Evolutionary conservation across 352 stramenopile species (phyloP).

Genomic region (Phytophthora agathidicida): DNA sequence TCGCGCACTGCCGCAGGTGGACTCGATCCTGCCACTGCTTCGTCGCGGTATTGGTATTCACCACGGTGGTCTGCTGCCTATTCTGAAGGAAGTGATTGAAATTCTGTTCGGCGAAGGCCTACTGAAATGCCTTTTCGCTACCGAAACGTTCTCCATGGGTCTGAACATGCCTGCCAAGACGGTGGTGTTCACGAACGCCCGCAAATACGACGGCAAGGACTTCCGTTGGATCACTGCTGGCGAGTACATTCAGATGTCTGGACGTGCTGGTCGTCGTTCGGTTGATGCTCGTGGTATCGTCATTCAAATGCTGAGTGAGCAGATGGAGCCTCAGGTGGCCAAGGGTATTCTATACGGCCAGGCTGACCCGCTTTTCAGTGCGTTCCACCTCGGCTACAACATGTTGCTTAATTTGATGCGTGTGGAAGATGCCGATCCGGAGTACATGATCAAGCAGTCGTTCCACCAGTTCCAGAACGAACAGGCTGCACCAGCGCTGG

Average conservation of each 20-base stretch:
- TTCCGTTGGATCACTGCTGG: constrained; percentile 96
- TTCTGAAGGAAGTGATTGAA: constrained; percentile 98
- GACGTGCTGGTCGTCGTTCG: constrained; percentile 96
- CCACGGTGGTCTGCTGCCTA: constrained; percentile 98
- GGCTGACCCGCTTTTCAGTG: constrained; percentile 71
- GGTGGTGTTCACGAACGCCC: constrained; percentile 98
- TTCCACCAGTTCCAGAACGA: constrained; percentile 97
- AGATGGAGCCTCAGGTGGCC: constrained; percentile 97
- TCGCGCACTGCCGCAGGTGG: constrained; percentile 97
- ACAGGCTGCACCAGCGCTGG: constrained; percentile 72
- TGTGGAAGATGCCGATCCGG: constrained; percentile 96
- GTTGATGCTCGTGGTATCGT: constrained; percentile 98
- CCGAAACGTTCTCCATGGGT: constrained; percentile 97
- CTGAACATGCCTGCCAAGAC: constrained; percentile 99
- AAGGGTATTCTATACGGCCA: constrained; percentile 94
- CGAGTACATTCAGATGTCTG: constrained; percentile 96
- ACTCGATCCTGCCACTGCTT: constrained; percentile 96
- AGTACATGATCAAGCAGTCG: constrained; percentile 98
- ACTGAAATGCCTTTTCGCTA: constrained; percentile 99
- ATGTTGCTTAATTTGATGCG: constrained; percentile 99
- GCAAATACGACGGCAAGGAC: constrained; percentile 97
- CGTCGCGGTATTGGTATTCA: constrained; percentile 99
- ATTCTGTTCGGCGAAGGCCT: constrained; percentile 94
- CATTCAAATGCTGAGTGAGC: constrained; percentile 99
- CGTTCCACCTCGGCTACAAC: constrained; percentile 99